Percentiles rank a stretch among this genome's conserved stretches.
phyloP scores from a whole-genome alignment of 2,329 filamentous ascomycete species.

The Diplocarpon mali region DNA sequence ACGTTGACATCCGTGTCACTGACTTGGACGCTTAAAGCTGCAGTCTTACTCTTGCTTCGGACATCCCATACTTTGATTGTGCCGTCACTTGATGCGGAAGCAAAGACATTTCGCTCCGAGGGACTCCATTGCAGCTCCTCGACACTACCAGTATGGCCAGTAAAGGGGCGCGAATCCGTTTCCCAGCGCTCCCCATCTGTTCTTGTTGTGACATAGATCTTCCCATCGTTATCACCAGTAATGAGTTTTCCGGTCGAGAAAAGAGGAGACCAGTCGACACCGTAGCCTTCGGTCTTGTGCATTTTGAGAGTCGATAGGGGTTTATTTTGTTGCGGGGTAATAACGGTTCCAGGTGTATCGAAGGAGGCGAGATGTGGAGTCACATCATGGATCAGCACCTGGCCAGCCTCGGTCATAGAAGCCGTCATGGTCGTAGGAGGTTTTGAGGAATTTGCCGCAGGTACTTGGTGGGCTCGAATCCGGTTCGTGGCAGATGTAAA shows the following conservation, averaged over 20 bases:
- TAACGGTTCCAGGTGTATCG: conserved; percentile 72
- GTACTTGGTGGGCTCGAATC: conserved; percentile 75
- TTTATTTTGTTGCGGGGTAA: conserved; percentile 77
- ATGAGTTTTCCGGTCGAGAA: conserved; percentile 73
- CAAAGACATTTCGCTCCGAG: conserved; percentile 84
- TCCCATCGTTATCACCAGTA: conserved; percentile 82
- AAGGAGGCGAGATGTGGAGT: conserved; percentile 83
- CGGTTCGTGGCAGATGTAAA: conserved; percentile 84
- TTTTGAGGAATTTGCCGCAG: conserved; percentile 56
- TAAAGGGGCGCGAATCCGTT: conserved; percentile 74
- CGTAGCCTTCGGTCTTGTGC: conserved; percentile 91
- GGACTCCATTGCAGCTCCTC: conserved; percentile 98
- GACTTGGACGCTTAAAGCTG: conserved; percentile 79
- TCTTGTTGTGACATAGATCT: conserved; percentile 79
- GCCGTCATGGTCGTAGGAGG: conserved; percentile 78
- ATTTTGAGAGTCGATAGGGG: conserved; percentile 78
- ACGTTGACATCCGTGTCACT: conserved; percentile 88
- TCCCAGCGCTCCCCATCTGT: conserved; percentile 83
- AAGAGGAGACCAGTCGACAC: conserved; percentile 88
- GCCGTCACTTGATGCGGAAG: conserved; percentile 86
- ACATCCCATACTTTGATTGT: conserved; percentile 95
- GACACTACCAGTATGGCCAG: conserved; percentile 72
- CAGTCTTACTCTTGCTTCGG: conserved; percentile 75
- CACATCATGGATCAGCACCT: conserved; percentile 89
- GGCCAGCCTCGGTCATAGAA: conserved; percentile 80